Base-by-base conservation (phyloP, 257 asterid genomes). In the Penstemon newberryi region DNA sequence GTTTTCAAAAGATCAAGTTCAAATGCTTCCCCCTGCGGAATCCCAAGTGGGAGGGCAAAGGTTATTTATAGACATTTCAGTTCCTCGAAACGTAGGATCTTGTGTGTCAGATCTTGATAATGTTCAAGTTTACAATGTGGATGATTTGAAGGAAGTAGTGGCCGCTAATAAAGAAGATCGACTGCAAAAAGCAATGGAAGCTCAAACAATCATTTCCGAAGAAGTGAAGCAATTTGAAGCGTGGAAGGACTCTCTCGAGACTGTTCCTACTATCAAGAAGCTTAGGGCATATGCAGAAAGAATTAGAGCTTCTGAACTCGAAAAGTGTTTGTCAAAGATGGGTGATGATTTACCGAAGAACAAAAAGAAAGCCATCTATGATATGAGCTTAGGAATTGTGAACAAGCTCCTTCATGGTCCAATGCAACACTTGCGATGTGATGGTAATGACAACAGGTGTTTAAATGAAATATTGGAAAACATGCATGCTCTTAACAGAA, bases 371-470 rank as follows among this genome's bases (percentile, higher is more conserved):
- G 98, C 95, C 9, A 73, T 88, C 38, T 73, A 79, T 65, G 96
- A 86, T 75, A 77, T 93, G n/a, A 93, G 92, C 77, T 3, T 66
- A 5, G 96, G 94, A 50, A 86, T 86, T 40, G 85, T 87, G 60
- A 93, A 90, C 81, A 84, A 86, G 84, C 82, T 93, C 63, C 91
- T 90, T 36, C 92, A 83, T 45, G 97, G 97, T 52, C 98, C 98
- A 37, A 90, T 90, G 96, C 89, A 93, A 71, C 96, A 93, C 79
- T 66, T 90, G 73, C 72, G 96, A 56, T 88, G 95, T 53, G 87
- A 87, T 70, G 93, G 88, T 44, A 50, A 50, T 9, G 95, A 81
- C 41, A 72, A 80, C 59, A 81, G 95, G 41, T 33, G 74, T 39
- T 78, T 86, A 67, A 77, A 54, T 3, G 96, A 87, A 64, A 80